These are phyloP conservation scores for Venturia oleaginea DNA, from an alignment of 2,329 filamentous ascomycete species.

Conservation along the genomic window DNA sequence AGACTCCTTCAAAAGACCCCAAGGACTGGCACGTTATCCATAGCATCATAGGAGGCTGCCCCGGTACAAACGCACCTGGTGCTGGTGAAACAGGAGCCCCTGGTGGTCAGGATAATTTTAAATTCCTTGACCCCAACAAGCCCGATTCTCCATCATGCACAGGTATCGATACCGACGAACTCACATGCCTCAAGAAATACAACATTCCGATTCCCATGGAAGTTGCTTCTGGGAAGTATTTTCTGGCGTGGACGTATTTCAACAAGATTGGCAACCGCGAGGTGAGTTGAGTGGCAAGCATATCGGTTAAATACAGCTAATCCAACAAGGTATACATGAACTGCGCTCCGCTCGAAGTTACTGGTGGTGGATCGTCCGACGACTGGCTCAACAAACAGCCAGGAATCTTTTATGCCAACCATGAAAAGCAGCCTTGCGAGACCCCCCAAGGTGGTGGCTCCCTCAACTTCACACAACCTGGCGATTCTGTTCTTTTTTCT, in stretches of 20 bases:
- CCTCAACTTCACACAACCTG: constrained; percentile 53
- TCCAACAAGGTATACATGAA: too few species aligned
- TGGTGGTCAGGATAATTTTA: constrained; percentile 7
- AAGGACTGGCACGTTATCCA: constrained; percentile 83
- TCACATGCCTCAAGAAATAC: constrained; percentile 45
- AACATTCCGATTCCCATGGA: constrained; percentile 61
- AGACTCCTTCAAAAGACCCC: constrained; percentile 52
- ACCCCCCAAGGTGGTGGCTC: constrained; percentile 43
- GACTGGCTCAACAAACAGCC: constrained; percentile 51
- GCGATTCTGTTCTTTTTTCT: constrained; percentile 23
- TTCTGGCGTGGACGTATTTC: constrained; percentile 85
- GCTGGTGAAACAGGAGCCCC: background rate
- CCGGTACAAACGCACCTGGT: constrained; percentile 33
- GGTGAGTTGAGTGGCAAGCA: too few species aligned
- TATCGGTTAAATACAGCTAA: too few species aligned
- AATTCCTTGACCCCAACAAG: background rate
- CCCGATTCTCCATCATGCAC: background rate
- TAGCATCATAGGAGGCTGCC: constrained; percentile 78
- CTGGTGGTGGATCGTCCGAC: constrained; percentile 32
- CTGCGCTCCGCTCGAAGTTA: constrained; percentile 66
- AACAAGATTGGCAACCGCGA: constrained; percentile 84
- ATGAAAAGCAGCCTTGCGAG: constrained; percentile 42
- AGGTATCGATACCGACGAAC: constrained; percentile 47
- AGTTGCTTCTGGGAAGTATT: constrained; percentile 65
- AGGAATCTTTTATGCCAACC: constrained; percentile 61